A percentile compares a stretch with the other conserved stretches of the same genome.
phyloP scores from a whole-genome alignment of 2,329 filamentous ascomycete genomes.

The Cordyceps farinosa region DNA sequence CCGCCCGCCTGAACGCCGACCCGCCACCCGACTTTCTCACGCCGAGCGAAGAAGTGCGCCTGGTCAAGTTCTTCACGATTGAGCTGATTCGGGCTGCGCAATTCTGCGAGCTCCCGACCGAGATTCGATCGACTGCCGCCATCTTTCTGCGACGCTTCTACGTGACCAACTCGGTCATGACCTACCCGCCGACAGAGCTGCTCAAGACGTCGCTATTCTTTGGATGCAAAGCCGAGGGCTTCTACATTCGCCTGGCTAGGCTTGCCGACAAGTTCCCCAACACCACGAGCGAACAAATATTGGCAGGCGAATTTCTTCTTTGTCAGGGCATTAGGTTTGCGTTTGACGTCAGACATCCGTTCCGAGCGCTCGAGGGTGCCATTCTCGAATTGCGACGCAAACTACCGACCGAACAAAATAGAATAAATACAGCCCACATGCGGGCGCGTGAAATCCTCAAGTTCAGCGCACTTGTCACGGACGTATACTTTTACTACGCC shows the following conservation, averaged over 20 bases:
- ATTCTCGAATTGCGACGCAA: constrained; percentile 76
- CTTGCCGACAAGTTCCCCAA: constrained; percentile 69
- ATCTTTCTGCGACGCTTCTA: constrained; percentile 94
- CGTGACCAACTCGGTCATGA: constrained; percentile 92
- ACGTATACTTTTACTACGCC: constrained; percentile 95
- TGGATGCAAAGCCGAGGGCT: constrained; percentile 86
- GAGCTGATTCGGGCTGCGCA: constrained; percentile 55
- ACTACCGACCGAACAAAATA: constrained; percentile 54
- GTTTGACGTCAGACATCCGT: constrained; percentile 89
- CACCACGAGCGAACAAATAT: constrained; percentile 73
- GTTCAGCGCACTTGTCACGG: constrained; percentile 78
- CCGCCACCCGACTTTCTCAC: constrained; percentile 74
- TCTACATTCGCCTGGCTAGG: constrained; percentile 61
- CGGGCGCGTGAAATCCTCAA: constrained; percentile 71
- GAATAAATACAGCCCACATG: constrained; percentile 62
- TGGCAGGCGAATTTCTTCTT: constrained; percentile 88
- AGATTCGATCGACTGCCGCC: constrained; percentile 65
- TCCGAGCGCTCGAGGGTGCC: constrained; percentile 79
- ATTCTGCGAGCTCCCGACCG: constrained; percentile 49
- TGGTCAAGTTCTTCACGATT: constrained; percentile 73
- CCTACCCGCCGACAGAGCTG: constrained; percentile 86
- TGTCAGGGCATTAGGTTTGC: constrained; percentile 91
- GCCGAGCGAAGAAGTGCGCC: constrained; percentile 73
- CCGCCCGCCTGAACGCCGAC: constrained; percentile 50
- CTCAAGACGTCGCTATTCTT: constrained; percentile 90